Base-by-base conservation (phyloP, 2,329 filamentous ascomycete genomes). In the Xylariaceae sp. region DNA sequence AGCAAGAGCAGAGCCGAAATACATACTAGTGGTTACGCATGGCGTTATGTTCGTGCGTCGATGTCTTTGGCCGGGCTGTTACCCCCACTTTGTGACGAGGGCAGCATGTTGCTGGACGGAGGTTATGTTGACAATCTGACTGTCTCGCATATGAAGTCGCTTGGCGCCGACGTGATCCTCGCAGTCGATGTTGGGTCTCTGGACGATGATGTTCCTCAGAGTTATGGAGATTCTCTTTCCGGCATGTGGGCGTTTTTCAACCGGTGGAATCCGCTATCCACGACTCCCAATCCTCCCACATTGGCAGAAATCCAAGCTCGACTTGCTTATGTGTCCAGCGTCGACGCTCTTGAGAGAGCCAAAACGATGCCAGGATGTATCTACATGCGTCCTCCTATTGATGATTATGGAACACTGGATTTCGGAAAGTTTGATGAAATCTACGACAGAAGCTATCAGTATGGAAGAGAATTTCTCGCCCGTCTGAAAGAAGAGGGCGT, bases 351-450 rank as follows among this genome's bases (percentile, higher is more conserved):
- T 22, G 94, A 99, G 69, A 81, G 91, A 35, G 94, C 94, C 19
- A 99, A 99, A 76, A 86, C 78, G 5, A 92, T 87, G 63, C 83
- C 90, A 0, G 94, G 94, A 0, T 97, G 92, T 68, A 77, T 95
- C 45, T 99, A 99, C 68, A 95, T 99, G 89, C 82, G 94, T 1
- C 95, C 95, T 5, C 94, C 94, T 0, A 87, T 99, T 55, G 94
- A 97, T 64, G 79, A 82, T 1, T 99, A 96, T 61, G 94, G 91
- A 5, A 99, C 94, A 1, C 74, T 99, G 30, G 94, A 99, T 51
- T 99, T 99, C 74, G 89, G 85, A 54, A 96, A 95, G 68, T 99
- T 99, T 68, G 92, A 97, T 62, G 95, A 99, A 75, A 92, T 99
- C 47, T 96, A 95, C 63, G 78, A 87, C 58, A 79, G 96, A 11